Conservation (phyloP, 371 early-diverging fungal genomes). For the Saksenaea vasiformis region DNA sequence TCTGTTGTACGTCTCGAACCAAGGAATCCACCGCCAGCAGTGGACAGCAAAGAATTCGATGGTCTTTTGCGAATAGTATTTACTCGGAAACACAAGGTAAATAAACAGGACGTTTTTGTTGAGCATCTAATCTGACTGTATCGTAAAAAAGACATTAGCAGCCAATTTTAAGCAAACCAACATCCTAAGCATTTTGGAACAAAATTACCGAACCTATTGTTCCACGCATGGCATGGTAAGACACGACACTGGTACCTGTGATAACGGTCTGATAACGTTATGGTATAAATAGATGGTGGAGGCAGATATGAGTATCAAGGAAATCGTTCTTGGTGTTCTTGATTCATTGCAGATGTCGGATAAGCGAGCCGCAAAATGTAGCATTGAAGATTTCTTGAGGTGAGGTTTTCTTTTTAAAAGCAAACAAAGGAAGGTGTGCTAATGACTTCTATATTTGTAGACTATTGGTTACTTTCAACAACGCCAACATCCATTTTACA, state of each 20-base stretch:
- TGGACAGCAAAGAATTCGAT: constrained; percentile 98
- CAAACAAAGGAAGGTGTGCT: constrained; percentile 1
- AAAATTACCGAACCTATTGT: constrained; percentile 93
- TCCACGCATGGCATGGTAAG: constrained; percentile 72
- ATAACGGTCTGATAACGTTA: background rate
- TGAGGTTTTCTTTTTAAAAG: constrained; percentile 36
- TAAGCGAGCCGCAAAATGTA: constrained; percentile 89
- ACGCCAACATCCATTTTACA: constrained; percentile 75
- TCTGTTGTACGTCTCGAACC: constrained; percentile 97
- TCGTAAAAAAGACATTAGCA: constrained; percentile 66
- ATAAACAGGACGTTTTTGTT: background rate
- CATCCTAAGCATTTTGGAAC: constrained; percentile 86
- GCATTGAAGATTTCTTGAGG: constrained; percentile 89
- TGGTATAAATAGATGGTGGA: constrained; percentile 69
- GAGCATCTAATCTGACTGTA: background rate
- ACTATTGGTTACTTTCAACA: constrained; percentile 74
- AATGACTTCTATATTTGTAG: constrained; percentile 38
- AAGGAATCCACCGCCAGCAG: constrained; percentile 89
- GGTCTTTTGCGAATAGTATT: constrained; percentile 96
- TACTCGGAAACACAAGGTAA: constrained; percentile 93
- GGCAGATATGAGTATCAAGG: constrained; percentile 83
- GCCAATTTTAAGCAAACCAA: constrained; percentile 91
- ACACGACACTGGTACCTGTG: background rate
- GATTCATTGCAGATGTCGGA: constrained; percentile 70
- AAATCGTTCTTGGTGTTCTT: constrained; percentile 70